Evolutionary conservation across 805 yeast genomes (phyloP), one percentile per base, ranked within the genome.

Genomic region (Ogataea sp.): DNA sequence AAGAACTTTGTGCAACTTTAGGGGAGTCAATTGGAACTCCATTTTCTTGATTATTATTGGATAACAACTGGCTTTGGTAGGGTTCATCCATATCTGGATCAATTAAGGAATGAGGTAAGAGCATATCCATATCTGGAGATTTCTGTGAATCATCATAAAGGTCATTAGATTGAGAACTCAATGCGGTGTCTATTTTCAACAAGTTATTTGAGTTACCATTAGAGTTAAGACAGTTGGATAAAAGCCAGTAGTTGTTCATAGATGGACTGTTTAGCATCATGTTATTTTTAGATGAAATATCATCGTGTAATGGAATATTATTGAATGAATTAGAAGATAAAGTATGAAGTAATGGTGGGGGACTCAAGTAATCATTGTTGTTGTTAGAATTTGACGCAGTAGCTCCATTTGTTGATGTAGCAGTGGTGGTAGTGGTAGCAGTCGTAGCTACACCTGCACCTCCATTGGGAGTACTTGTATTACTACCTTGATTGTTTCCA

Each of bases 371-470:
- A 47, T 48, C n/a, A 51, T 51, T 26, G 5, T 11, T 13, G 4
- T 54, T 48, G n/a, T 47, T 20, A 6, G 31, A 15, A 15, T 53
- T 43, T 6, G 50, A 32, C 3, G 49, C 34, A 24, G 23, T 41
- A 43, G 10, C 49, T 36, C 8, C 48, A 23, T 15, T 45, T 39
- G 9, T 43, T 48, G 39, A 45, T 47, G 8, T 46, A 54, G 10
- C 34, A 65, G 40, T 37, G 61, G 50, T 3, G 68, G 51, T 2
- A 70, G 71, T 15, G 65, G 42, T 10, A 62, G 51, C 39, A 54
- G 52, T 38, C 61, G 58, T 17, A 11, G 13, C 14, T 8, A 6
- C 6, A 10, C 6, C 4, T 11, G 21, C 16, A 20, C 16, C 18
- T 20, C 25, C 25, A 33, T 21, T 23, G 21, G 28, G 3, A 16